phyloP scores from a whole-genome alignment of 169 alveolate genomes.

The Plasmodium ovale region DNA sequence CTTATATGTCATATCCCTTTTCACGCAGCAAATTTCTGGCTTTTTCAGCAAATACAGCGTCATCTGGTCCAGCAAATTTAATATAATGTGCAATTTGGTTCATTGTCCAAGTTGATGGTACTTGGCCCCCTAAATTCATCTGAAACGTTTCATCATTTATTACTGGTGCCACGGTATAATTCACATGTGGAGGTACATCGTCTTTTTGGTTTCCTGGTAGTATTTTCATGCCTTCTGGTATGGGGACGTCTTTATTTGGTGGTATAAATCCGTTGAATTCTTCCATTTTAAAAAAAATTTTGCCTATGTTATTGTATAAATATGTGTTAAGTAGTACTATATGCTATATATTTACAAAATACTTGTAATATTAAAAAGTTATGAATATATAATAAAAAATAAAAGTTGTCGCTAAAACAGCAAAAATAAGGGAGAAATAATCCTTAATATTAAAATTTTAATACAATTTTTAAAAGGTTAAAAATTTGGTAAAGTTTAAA shows the following conservation, averaged over 20 bases:
- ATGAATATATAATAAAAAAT: not conserved
- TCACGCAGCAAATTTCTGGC: constrained; percentile 56
- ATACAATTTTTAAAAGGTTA: constrained; percentile 10
- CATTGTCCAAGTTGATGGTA: constrained; percentile 69
- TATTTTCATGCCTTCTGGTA: constrained; percentile 55
- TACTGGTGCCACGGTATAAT: constrained; percentile 39
- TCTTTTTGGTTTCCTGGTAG: constrained; percentile 46
- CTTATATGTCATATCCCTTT: constrained; percentile 37
- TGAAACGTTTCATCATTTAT: constrained; percentile 60
- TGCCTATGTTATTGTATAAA: not conserved
- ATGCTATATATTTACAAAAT: not conserved
- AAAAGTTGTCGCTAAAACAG: not conserved
- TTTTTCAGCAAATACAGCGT: constrained; percentile 60
- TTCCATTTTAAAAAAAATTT: constrained; percentile 27
- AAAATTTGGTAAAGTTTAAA: constrained; percentile 24
- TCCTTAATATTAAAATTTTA: constrained; percentile 18
- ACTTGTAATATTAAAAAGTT: not conserved
- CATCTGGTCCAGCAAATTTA: constrained; percentile 65
- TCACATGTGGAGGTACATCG: constrained; percentile 39
- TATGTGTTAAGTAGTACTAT: not conserved
- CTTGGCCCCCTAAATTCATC: constrained; percentile 68
- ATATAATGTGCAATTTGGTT: constrained; percentile 68
- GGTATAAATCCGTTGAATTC: constrained; percentile 72
- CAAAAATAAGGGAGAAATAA: constrained; percentile 9
- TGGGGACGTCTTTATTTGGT: constrained; percentile 38